These are phyloP conservation scores for Starmerella cellae DNA, from an alignment of 805 yeast species.

Conservation along the genomic window DNA sequence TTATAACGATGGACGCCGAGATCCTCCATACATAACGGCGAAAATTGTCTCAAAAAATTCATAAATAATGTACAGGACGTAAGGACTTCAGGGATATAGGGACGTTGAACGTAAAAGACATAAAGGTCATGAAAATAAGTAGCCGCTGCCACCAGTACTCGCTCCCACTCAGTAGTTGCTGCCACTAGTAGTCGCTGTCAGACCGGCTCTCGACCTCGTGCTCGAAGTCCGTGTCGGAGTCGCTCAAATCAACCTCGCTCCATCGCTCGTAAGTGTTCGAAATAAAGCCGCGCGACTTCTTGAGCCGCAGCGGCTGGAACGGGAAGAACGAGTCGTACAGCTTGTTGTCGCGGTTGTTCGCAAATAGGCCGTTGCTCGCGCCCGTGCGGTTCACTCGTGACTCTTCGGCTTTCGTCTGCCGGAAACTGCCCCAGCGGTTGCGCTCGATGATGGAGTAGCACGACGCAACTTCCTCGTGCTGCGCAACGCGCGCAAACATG, in stretches of 20 bases:
- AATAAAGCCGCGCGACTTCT: slow-evolving; percentile 43
- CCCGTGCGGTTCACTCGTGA: slow-evolving; percentile 1
- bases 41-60: no score
- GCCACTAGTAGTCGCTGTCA: slow-evolving; percentile 1
- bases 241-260: slow-evolving; percentile 48
- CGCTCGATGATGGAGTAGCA: slow-evolving; percentile 88
- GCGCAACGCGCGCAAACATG: slow-evolving; percentile 87
- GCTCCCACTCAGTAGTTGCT: no score
- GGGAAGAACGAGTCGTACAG: slow-evolving; percentile 94
- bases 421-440: slow-evolving; percentile 59
- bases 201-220: slow-evolving; percentile 3
- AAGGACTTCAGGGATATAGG: no score
- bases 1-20: no score
- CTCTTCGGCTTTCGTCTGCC: slow-evolving; percentile 26
- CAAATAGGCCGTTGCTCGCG: slow-evolving; percentile 32
- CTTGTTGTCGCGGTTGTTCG: slow-evolving; percentile 63
- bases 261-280: slow-evolving; percentile 60
- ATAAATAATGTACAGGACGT: no score
- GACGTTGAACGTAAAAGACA: no score
- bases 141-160: no score
- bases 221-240: slow-evolving; percentile 17
- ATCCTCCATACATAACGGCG: no score
- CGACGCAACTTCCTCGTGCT: slow-evolving; percentile 77
- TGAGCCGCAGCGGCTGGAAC: slow-evolving; percentile 77
- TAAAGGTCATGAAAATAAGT: no score